phyloP scores from a whole-genome alignment of 345 rosid species.

The Salix suchowensis region DNA sequence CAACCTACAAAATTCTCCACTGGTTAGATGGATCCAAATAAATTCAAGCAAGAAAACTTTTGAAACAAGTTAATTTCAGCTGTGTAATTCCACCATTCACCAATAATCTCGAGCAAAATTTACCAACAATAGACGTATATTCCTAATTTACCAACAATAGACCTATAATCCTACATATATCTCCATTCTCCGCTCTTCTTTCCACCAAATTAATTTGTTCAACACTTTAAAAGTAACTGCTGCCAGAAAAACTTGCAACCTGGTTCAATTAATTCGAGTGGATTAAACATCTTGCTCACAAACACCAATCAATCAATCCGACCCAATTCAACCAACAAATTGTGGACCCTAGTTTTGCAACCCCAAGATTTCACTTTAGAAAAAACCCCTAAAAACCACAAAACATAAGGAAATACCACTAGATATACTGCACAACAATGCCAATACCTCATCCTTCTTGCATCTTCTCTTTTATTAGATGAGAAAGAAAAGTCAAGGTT shows the following conservation, averaged over 20 bases:
- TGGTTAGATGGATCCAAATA: conserved; percentile 15
- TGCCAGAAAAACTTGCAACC: background rate
- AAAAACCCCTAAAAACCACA: background rate
- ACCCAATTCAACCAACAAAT: background rate
- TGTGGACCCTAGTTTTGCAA: background rate
- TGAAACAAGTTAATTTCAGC: background rate
- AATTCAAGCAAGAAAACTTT: background rate
- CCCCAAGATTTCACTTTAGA: background rate
- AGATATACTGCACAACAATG: background rate
- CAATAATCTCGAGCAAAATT: background rate
- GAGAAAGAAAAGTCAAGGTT: background rate
- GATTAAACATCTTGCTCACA: background rate
- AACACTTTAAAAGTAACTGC: background rate
- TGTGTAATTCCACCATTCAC: background rate
- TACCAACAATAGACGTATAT: background rate
- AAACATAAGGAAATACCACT: background rate
- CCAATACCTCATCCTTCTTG: background rate
- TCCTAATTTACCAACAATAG: background rate
- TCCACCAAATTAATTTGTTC: background rate
- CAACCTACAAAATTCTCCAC: conserved; percentile 50
- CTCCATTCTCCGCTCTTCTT: background rate
- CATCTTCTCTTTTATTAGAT: background rate
- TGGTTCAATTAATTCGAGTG: background rate
- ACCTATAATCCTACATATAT: background rate
- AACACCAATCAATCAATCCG: background rate